Conservation (phyloP, 495 filamentous ascomycete species). For the Neohortaea acidophila region DNA sequence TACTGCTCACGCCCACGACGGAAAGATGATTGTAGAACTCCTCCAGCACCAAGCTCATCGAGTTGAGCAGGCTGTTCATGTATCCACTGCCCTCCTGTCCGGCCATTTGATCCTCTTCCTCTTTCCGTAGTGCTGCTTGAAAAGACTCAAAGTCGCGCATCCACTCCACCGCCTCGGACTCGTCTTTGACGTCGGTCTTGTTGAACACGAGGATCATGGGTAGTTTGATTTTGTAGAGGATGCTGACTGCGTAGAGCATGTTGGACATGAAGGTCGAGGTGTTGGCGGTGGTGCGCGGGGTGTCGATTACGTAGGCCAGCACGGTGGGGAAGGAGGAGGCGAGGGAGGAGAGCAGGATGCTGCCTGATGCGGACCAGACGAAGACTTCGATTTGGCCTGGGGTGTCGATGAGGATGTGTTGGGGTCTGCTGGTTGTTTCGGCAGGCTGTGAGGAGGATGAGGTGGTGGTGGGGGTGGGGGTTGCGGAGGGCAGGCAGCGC, state of each 20-base stretch:
- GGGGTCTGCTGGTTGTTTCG: conserved; percentile 40
- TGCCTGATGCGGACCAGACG: conserved; percentile 87
- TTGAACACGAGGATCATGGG: conserved; percentile 99
- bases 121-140: conserved; percentile 63
- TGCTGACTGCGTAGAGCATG: conserved; percentile 97
- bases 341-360: conserved; percentile 82
- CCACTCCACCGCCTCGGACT: conserved; percentile 78
- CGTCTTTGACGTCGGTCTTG: conserved; percentile 89
- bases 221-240: conserved; percentile 93
- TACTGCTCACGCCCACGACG: conserved; percentile 82
- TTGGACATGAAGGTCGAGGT: conserved; percentile 98
- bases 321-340: conserved; percentile 91
- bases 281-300: conserved; percentile 65
- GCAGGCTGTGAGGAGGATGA: conserved; percentile 17
- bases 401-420: conserved; percentile 83
- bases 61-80: conserved; percentile 91
- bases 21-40: conserved; percentile 92
- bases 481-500: conserved; percentile 31
- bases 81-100: conserved; percentile 69
- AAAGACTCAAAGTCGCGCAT: conserved; percentile 98
- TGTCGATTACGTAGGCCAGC: conserved; percentile 94
- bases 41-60: conserved; percentile 93
- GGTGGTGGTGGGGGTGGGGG: conserved; percentile 43
- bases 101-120: conserved; percentile 65
- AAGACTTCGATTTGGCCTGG: conserved; percentile 98